Evolutionary conservation across 1,139 yeast species (phyloP).

Genomic region (Petasospora fabianii): DNA sequence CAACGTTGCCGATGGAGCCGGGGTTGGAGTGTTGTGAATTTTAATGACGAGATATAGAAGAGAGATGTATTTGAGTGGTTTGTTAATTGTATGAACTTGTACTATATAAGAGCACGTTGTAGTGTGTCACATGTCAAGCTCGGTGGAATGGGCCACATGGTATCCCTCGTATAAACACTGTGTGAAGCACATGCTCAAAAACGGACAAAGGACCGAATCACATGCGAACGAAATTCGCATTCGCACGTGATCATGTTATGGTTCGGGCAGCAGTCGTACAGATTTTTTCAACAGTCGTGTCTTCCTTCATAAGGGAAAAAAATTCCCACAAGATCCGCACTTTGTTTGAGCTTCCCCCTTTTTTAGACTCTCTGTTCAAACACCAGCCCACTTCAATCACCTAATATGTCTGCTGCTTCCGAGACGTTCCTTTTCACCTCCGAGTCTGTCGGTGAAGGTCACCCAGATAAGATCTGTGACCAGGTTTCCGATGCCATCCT

Average conservation of each 20-base stretch:
- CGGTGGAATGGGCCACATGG: no score
- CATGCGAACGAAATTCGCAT: slow-evolving; percentile 2
- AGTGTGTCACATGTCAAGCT: neutral
- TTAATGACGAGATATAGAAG: no score
- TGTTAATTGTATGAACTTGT: neutral
- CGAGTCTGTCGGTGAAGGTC: slow-evolving; percentile 98
- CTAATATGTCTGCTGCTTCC: slow-evolving; percentile 18
- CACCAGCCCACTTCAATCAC: neutral
- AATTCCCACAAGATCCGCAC: slow-evolving; percentile 6
- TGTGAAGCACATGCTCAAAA: slow-evolving; percentile 1
- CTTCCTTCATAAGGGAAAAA: slow-evolving; percentile 9
- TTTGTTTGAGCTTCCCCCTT: no score
- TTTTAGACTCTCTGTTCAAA: neutral
- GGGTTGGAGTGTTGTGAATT: no score
- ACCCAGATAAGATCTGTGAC: slow-evolving; percentile 99
- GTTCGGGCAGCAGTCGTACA: slow-evolving; percentile 1
- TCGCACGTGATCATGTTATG: slow-evolving; percentile 9
- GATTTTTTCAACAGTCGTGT: slow-evolving; percentile 6
- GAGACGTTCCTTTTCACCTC: slow-evolving; percentile 80
- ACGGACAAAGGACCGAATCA: neutral
- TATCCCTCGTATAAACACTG: no score
- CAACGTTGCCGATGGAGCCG: neutral
- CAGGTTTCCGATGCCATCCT: slow-evolving; percentile 98
- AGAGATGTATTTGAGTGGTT: neutral
- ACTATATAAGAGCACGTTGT: neutral